Evolutionary conservation across 2,329 filamentous ascomycete genomes (phyloP), one percentile per base, ranked within the genome.

Genomic region (Canariomyces notabilis): DNA sequence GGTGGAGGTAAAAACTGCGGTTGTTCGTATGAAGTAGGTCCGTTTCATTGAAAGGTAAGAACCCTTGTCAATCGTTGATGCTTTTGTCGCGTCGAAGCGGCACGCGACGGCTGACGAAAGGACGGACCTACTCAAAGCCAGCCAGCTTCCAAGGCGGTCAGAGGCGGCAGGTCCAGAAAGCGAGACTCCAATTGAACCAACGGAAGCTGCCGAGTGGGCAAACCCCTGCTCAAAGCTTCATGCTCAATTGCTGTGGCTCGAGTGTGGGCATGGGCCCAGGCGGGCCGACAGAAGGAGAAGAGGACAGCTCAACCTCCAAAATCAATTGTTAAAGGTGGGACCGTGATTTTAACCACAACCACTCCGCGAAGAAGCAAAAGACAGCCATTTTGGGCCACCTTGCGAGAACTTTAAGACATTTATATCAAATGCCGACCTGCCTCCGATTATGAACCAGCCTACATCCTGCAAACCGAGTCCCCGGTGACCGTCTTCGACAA

Each of bases 251-350:
- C 20, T n/a, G n/a, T n/a, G n/a, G n/a, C n/a, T n/a, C n/a, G n/a
- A n/a, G n/a, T n/a, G n/a, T n/a, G n/a, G n/a, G n/a, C n/a, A n/a
- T n/a, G n/a, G n/a, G n/a, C n/a, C n/a, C n/a, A n/a, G n/a, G n/a
- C n/a, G 43, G 23, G 18, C 44, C 16, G 43, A 44, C 47, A 14
- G 52, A 55, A 57, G 57, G 57, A 14, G 52, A 55, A 57, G 57
- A 58, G 53, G 54, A 56, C 54, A 57, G 53, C 53, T 58, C 53
- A 46, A 54, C 53, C 41, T 41, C 21, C 22, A 37, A 40, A 33
- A n/a, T n/a, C n/a, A n/a, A n/a, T n/a, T 15, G 40, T 26, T 18
- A 38, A 40, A 38, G 21, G 47, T 40, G 49, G 47, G 42, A 47
- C 36, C 22, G n/a, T 26, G 20, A 26, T 29, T 29, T n/a, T 6